Evolutionary conservation across 129 eudicot genomes (phyloP), one percentile per base, ranked within the genome.

Genomic region (Pseudognaphalium luteoalbum): DNA sequence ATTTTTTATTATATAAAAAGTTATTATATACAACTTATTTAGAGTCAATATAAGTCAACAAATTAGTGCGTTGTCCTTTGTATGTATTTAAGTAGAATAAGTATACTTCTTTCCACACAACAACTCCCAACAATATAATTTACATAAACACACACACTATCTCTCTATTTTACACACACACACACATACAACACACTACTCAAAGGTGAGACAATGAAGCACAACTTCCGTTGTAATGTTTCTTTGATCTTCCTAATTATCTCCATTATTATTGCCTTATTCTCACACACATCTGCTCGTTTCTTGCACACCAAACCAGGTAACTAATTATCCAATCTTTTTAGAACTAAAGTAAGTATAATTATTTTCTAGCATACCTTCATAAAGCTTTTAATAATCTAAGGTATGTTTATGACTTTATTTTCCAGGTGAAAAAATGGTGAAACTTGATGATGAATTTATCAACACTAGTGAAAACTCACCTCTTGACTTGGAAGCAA

Each of bases 71-170:
- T 59, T 76, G 73, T 25, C 28, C 1, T 25, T 25, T 72, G 68
- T 71, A 79, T 84, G 80, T 81, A 85, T 86, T 75, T 28, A 68
- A 67, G 33, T 17, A 54, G 74, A 80, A 52, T 30, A 69, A 44
- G 32, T 74, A 69, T 56, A 75, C 34, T 32, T 80, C 77, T 52
- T 68, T 82, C 81, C 81, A 28, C 74, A 82, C 83, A 15, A 75
- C 80, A 81, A 83, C 88, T 86, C 87, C 92, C 92, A 86, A 84
- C 91, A 76, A 78, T 47, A 78, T 70, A 72, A 59, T 17, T 75
- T 39, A 60, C 9, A 10, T 5, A 39, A 39, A 12, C 9, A 52
- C 76, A 78, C 60, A 29, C 50, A 19, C 16, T 50, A 74, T 74
- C 73, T 71, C 85, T 76, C 81, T 58, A 81, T 39, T 65, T 72